Base-by-base conservation (phyloP, 768 basidiomycete genomes). In the Cystofilobasidium capitatum region DNA sequence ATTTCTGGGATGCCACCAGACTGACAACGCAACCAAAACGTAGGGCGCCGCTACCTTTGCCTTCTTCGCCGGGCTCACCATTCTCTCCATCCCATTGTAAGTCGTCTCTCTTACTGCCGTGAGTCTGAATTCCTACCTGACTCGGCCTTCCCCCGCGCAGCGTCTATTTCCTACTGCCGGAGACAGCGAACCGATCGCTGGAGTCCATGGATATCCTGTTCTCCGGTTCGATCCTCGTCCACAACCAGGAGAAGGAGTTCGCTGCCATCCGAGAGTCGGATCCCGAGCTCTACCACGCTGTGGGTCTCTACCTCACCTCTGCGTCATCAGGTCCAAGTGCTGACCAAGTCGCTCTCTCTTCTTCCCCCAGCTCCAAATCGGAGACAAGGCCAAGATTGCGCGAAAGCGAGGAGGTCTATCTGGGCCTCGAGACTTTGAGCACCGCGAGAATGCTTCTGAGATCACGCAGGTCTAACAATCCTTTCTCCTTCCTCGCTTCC, bases 171-270 rank as follows among this genome's bases (percentile, higher is more conserved):
- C 40, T 55, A 1, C 62, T 40, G 37, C 51, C 60, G 14, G 45
- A 66, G 40, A 66, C 65, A 16, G 65, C 65, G 9, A 36, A 36
- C 22, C 65, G 66, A 20, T 33, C 49, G 1, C 47, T 67, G 14
- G 57, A 66, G 35, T 31, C 39, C 29, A 62, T 69, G 67, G 62
- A 69, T 37, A 40, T 69, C 20, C 54, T 69, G 26, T 69, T 69
- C 44, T 35, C 55, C n/a, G 55, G 44, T 29, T 58, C 67, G 1
- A 58, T 70, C 36, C 44, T 65, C 37, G 64, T 65, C 22, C 69
- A 70, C 60, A 40, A 44, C 5, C 69, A 70, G 36, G 64, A 70
- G 40, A 3, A 49, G 16, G 51, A 66, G 8, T 44, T 70, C n/a
- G 13, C 14, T 0, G 37, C 5, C 16, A 45, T 70, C 20, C 39